Evolutionary conservation across 345 rosid species (phyloP).

Genomic region (Salix purpurea): DNA sequence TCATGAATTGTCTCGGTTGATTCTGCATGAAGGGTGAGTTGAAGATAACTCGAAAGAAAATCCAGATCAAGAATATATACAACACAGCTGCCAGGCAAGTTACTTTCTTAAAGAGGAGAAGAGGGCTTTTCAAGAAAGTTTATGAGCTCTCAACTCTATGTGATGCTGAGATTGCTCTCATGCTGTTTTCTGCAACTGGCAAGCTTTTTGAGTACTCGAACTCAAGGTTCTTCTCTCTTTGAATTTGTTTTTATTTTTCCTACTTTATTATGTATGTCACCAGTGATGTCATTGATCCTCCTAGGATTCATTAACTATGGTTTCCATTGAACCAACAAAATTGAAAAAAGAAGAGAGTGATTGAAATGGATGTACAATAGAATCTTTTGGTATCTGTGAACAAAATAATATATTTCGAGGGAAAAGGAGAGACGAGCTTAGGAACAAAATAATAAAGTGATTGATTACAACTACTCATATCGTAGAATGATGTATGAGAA

Average conservation of each 20-base stretch:
- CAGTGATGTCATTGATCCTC: neutral
- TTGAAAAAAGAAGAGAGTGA: neutral
- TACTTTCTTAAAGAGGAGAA: slow-evolving; percentile 43
- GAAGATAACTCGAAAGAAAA: slow-evolving; percentile 40
- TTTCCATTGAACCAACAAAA: neutral
- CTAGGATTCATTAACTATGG: neutral
- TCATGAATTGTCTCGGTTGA: neutral
- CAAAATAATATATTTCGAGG: neutral
- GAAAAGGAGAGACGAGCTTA: neutral
- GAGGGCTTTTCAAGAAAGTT: slow-evolving; percentile 46
- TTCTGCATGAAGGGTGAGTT: neutral
- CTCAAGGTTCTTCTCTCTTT: slow-evolving; percentile 26
- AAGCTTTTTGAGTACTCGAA: slow-evolving; percentile 36
- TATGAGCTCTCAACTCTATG: slow-evolving; percentile 39
- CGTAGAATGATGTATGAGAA: neutral
- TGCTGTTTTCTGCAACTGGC: slow-evolving; percentile 35
- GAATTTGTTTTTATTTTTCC: too few relatives aligned
- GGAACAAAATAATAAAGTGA: neutral
- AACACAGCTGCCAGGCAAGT: slow-evolving; percentile 43
- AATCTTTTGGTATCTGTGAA: neutral
- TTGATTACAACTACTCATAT: neutral
- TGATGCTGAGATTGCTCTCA: slow-evolving; percentile 38
- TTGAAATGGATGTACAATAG: neutral
- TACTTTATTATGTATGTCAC: neutral
- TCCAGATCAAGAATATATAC: slow-evolving; percentile 42